Evolutionary conservation across 1,284 basidiomycete genomes (phyloP), one percentile per base, ranked within the genome.

Genomic region (Meira nashicola): DNA sequence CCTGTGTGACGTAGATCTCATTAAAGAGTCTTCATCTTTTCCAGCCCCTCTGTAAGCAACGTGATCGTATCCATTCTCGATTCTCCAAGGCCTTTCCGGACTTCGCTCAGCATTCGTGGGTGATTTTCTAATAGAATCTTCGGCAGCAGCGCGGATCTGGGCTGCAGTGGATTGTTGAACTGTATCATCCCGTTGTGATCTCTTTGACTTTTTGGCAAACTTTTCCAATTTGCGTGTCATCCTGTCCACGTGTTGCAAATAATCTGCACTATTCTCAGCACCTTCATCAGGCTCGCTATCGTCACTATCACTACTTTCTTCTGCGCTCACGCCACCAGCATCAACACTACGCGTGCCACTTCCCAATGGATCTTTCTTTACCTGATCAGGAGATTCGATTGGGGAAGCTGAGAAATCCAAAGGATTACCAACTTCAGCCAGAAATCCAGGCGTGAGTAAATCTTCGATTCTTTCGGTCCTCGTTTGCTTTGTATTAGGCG

Each of bases 221-320:
- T 25, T 50, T 37, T 50, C 63, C 8, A 69, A 61, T 59, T 65
- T 63, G 21, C 64, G 59, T 3, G 67, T 64, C 46, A 69, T 65
- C 14, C 60, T 57, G 43, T 69, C 67, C 23, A 67, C 65, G 17
- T 65, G 62, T 15, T 41, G 60, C 3, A 69, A 49, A 21, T 65
- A 67, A 1, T 50, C 57, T 12, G 65, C 66, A 46, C 65, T 60
- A 21, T 65, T 59, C 21, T 63, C 66, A 51, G 15, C 21, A 21
- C 19, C 38, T 15, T 43, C 46, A 23, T 37, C 10, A 21, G 19
- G 23, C 23, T 50, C 39, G 19, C 41, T 15, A 17, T 50, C 19
- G 43, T 33, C 23, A 14, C 14, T 28, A 5, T 2, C 25, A 17
- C 33, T 46, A 9, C 21, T 28, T 5, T 19, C 15, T 11, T 19